Base-by-base conservation (phyloP, 176 grass and related monocot genomes). In the Avena sativa region DNA sequence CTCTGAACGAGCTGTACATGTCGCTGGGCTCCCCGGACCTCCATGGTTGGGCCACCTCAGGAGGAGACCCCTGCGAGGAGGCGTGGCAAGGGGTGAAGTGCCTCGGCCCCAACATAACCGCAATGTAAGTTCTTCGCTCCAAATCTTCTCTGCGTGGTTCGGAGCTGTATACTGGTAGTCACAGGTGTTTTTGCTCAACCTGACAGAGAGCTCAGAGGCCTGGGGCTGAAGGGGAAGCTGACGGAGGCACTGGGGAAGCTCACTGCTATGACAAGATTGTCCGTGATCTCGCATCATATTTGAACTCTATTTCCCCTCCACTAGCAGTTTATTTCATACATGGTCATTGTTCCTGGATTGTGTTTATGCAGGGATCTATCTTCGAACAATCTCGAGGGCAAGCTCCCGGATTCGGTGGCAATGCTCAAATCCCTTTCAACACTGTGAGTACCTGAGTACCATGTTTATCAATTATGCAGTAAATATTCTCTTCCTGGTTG, bases 81-180 rank as follows among this genome's bases (percentile, higher is more conserved):
- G 79, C 25, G 4, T 95, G 93, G 93, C 88, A 90, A 57, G 93
- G 93, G 3, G 90, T 92, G 74, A 79, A 79, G 51, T 95, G 93
- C 53, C 55, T 84, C 2, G 88, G 91, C 80, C 67, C 90, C 0
- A 88, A 86, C 57, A 83, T 95, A 53, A 88, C 93, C 1, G 10
- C 83, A 20, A 90, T 95, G 90, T 95, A 78, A 69, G 64, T 21
- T 0, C 49, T 77, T 56, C 14, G 9, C 1, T 20, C 1, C 50
- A 26, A 76, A 76, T 53, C 1, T 56, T 9, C 4, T 4, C 17
- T 17, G 55, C 15, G 1, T 19, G 66, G 66, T 70, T 10, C 0
- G 16, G 9, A 17, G 4, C 1, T 70, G 66, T 70, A 70, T 16
- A 40, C 16, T 38, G 16, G 64, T 67, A 70, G 66, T 38, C 16